phyloP scores from a whole-genome alignment of 2,329 filamentous ascomycete species.

The Pseudovirgaria hyperparasitica region DNA sequence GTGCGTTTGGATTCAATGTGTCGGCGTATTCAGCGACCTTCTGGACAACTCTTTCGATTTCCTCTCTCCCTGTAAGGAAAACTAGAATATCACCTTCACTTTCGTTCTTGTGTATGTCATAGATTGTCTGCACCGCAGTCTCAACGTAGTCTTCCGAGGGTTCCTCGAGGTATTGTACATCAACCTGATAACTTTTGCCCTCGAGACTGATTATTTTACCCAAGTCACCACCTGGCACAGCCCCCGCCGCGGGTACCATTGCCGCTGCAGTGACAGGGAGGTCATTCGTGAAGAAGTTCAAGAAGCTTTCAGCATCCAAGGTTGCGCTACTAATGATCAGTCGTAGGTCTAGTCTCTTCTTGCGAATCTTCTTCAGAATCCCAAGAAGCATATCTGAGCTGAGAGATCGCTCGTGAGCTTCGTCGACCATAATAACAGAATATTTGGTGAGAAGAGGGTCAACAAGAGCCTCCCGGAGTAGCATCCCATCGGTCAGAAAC shows the following conservation, averaged over 20 bases:
- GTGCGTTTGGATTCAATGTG: conserved; percentile 46
- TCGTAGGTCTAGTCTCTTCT: conserved; percentile 65
- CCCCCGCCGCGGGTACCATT: conserved; percentile 19
- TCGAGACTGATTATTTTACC: conserved; percentile 71
- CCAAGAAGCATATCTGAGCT: conserved; percentile 87
- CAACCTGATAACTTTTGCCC: conserved; percentile 78
- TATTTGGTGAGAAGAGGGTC: conserved; percentile 86
- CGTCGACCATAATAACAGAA: conserved; percentile 94
- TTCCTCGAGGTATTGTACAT: conserved; percentile 65
- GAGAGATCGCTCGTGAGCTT: conserved; percentile 87
- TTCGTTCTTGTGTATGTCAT: conserved; percentile 78
- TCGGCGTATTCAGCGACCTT: conserved; percentile 60
- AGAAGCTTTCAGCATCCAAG: conserved; percentile 75
- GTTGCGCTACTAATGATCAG: conserved; percentile 92
- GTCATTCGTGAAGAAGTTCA: conserved; percentile 58
- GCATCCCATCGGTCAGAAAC: conserved; percentile 84
- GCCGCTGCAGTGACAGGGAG: conserved; percentile 21
- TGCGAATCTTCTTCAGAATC: conserved; percentile 79
- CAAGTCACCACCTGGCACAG: conserved; percentile 26
- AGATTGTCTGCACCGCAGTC: conserved; percentile 65
- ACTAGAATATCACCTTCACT: conserved; percentile 75
- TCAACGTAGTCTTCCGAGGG: conserved; percentile 82
- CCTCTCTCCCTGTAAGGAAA: conserved; percentile 84
- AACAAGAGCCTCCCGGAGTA: conserved; percentile 83
- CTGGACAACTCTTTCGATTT: conserved; percentile 76